These are phyloP conservation scores for Aaosphaeria pasadenensis DNA, from an alignment of 2,329 filamentous ascomycete species.

Conservation along the genomic window DNA sequence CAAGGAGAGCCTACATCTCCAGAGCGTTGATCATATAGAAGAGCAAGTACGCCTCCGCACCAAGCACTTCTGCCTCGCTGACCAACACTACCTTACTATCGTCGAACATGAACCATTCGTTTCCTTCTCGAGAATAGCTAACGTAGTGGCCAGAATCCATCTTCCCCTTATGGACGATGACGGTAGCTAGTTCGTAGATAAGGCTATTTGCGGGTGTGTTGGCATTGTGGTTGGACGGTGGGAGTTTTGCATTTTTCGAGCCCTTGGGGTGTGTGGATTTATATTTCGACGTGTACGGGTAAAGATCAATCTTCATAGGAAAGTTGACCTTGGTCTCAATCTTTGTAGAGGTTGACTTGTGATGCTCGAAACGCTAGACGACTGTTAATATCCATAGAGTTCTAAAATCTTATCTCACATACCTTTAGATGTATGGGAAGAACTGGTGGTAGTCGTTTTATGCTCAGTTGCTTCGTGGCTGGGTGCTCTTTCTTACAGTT, in stretches of 20 bases:
- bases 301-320: slow-evolving; percentile 82
- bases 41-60: slow-evolving; percentile 82
- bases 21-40: slow-evolving; percentile 61
- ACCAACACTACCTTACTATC: slow-evolving; percentile 89
- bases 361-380: slow-evolving; percentile 68
- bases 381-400: slow-evolving; percentile 11
- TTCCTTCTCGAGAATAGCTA: slow-evolving; percentile 79
- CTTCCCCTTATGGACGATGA: slow-evolving; percentile 90
- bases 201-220: slow-evolving; percentile 50
- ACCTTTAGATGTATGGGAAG: slow-evolving; percentile 92
- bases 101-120: slow-evolving; percentile 93
- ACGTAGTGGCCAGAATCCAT: slow-evolving; percentile 92
- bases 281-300: slow-evolving; percentile 75
- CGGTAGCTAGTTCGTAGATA: slow-evolving; percentile 82
- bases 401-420: slow-evolving; percentile 13
- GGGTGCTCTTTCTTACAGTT: slow-evolving; percentile 73
- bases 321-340: slow-evolving; percentile 85
- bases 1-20: slow-evolving; percentile 8
- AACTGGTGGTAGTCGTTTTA: slow-evolving; percentile 83
- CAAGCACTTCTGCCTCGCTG: slow-evolving; percentile 78
- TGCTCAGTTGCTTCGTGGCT: slow-evolving; percentile 78
- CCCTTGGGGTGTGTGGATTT: slow-evolving; percentile 25
- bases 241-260: slow-evolving; percentile 36
- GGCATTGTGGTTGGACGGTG: slow-evolving; percentile 28
- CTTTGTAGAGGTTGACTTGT: slow-evolving; percentile 73